Evolutionary conservation across 2,329 filamentous ascomycete species (phyloP).

Genomic region (Sarocladium brachiariae): DNA sequence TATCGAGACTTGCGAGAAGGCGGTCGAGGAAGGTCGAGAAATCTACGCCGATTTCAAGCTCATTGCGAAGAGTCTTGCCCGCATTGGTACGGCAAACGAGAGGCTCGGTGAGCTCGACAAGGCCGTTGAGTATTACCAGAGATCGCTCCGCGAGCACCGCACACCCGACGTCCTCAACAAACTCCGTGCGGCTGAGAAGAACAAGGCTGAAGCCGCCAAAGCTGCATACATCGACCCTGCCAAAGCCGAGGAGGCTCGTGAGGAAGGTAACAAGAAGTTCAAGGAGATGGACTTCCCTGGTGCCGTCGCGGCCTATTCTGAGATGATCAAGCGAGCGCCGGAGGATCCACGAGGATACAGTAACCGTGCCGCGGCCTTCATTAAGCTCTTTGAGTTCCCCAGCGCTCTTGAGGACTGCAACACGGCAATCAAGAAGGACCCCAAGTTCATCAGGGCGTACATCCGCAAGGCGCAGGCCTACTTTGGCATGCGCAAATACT

Average conservation of each 20-base stretch:
- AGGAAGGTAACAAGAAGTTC: slow-evolving; percentile 94
- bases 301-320: slow-evolving; percentile 86
- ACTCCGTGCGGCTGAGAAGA: slow-evolving; percentile 83
- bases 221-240: slow-evolving; percentile 79
- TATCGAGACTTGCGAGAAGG: slow-evolving; percentile 81
- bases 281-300: slow-evolving; percentile 94
- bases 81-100: slow-evolving; percentile 91
- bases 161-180: slow-evolving; percentile 91
- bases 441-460: slow-evolving; percentile 90
- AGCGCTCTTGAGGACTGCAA: slow-evolving; percentile 90
- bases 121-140: slow-evolving; percentile 86
- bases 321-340: slow-evolving; percentile 95
- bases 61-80: slow-evolving; percentile 95
- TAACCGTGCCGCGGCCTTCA: slow-evolving; percentile 92
- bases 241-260: slow-evolving; percentile 91
- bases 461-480: slow-evolving; percentile 93
- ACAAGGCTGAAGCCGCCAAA: slow-evolving; percentile 68
- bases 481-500: slow-evolving; percentile 98
- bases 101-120: slow-evolving; percentile 72
- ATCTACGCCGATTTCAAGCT: slow-evolving; percentile 96
- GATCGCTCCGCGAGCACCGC: slow-evolving; percentile 91
- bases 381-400: slow-evolving; percentile 95
- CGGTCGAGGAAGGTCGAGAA: slow-evolving; percentile 81
- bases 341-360: slow-evolving; percentile 91
- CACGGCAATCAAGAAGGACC: slow-evolving; percentile 81